Conservation (phyloP, 2,329 filamentous ascomycete genomes). For the Penicillium paneum region DNA sequence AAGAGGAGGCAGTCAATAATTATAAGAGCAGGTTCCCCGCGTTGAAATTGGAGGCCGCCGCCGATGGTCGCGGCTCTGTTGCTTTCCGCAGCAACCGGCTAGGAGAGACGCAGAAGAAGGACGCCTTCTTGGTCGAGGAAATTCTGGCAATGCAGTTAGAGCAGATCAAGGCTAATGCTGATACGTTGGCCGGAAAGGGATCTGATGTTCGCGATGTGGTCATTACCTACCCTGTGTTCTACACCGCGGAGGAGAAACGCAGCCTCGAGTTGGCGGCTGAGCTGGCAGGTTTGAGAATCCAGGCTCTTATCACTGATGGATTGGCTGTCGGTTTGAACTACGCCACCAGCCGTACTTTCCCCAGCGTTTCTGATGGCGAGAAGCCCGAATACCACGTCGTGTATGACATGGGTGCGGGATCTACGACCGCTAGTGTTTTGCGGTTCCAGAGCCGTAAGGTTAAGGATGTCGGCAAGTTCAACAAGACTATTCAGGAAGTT, state of each 20-base stretch:
- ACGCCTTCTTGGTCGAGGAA: constrained; percentile 76
- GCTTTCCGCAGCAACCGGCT: constrained; percentile 77
- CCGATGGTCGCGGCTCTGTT: constrained; percentile 61
- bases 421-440: constrained; percentile 82
- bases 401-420: constrained; percentile 97
- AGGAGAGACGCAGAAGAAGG: constrained; percentile 60
- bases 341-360: constrained; percentile 85
- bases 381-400: constrained; percentile 90
- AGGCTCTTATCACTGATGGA: constrained; percentile 83
- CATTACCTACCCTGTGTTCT: constrained; percentile 86
- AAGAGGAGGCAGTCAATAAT: constrained; percentile 56
- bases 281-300: constrained; percentile 80
- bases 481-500: constrained; percentile 97
- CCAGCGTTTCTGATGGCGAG: constrained; percentile 73
- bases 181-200: constrained; percentile 73
- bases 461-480: constrained; percentile 88
- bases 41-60: constrained; percentile 60
- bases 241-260: constrained; percentile 83
- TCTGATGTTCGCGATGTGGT: constrained; percentile 75
- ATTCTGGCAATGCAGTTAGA: constrained; percentile 93
- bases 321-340: constrained; percentile 93
- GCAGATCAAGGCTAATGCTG: constrained; percentile 85
- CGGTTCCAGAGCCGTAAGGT: constrained; percentile 84
- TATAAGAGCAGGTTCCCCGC: constrained; percentile 77
- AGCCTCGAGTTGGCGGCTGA: constrained; percentile 81